These are phyloP conservation scores for Didymella glomerata DNA, from an alignment of 2,329 filamentous ascomycete species.

Conservation along the genomic window DNA sequence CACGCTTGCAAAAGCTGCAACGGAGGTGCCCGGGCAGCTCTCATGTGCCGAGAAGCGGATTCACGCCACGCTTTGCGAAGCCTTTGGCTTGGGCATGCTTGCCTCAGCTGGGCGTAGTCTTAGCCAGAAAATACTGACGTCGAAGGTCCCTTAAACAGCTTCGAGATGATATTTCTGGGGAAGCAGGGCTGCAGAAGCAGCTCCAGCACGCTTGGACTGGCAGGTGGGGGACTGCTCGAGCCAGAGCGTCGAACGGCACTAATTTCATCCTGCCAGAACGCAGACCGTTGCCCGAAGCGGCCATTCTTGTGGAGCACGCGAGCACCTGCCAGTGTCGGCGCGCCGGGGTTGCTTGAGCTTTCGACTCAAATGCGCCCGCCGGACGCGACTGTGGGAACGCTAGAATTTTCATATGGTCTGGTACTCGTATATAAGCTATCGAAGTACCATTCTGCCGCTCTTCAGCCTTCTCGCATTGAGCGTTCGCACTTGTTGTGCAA, in stretches of 20 bases:
- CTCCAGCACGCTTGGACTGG: not conserved
- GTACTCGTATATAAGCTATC: constrained; percentile 30
- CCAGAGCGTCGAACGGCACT: constrained; percentile 9
- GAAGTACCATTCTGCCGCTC: constrained; percentile 2
- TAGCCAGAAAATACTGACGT: constrained; percentile 16
- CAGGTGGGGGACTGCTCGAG: constrained; percentile 13
- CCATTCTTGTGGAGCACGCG: constrained; percentile 16
- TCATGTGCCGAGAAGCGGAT: constrained; percentile 11
- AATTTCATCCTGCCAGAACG: constrained; percentile 12
- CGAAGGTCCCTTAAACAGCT: not conserved
- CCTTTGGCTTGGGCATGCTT: constrained; percentile 23
- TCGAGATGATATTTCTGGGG: constrained; percentile 11
- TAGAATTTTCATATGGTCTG: constrained; percentile 33
- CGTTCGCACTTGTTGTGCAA: constrained; percentile 16
- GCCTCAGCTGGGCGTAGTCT: constrained; percentile 21
- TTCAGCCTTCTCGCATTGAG: constrained; percentile 17
- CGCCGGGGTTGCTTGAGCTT: constrained; percentile 18
- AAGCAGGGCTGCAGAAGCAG: constrained; percentile 17
- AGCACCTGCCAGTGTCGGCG: constrained; percentile 15
- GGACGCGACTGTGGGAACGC: constrained; percentile 31
- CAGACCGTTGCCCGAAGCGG: constrained; percentile 14
- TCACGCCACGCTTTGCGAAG: constrained; percentile 19
- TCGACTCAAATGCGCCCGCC: constrained; percentile 23
- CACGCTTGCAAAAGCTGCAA: constrained; percentile 3
- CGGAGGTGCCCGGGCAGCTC: constrained; percentile 1